phyloP scores from a whole-genome alignment of 2,329 filamentous ascomycete genomes.

The Arthrobotrys entomopaga region DNA sequence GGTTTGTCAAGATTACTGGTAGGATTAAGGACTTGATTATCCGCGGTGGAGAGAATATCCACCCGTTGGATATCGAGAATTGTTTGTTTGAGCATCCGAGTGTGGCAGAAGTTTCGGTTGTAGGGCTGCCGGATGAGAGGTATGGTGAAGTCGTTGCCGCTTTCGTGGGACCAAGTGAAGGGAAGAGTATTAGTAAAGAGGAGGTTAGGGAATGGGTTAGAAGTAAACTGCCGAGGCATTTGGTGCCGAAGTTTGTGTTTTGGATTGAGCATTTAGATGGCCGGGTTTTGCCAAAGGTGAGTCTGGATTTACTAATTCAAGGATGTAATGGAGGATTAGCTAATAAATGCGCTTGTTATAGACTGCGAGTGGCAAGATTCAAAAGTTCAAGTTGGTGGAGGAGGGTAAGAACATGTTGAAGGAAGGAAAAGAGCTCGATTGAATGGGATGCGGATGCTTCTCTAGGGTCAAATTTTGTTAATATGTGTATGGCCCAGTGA shows the following conservation, averaged over 20 bases:
- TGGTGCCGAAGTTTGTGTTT: conserved; percentile 67
- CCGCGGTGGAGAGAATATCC: conserved; percentile 84
- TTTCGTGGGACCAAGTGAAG: conserved; percentile 69
- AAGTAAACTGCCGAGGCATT: conserved; percentile 74
- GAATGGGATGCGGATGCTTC: neutral
- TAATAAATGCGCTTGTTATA: conserved; percentile 61
- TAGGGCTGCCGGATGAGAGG: conserved; percentile 81
- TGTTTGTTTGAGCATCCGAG: conserved; percentile 78
- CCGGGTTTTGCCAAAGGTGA: conserved; percentile 27
- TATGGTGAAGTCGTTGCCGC: conserved; percentile 89
- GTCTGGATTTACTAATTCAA: conserved; percentile 73
- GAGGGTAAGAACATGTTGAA: conserved; percentile 49
- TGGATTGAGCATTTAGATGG: conserved; percentile 28
- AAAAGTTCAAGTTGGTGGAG: conserved; percentile 68
- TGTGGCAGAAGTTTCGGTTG: conserved; percentile 80
- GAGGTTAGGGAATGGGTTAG: conserved; percentile 78
- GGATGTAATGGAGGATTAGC: conserved; percentile 66
- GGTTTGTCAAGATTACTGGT: conserved; percentile 73
- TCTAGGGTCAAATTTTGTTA: too few species aligned
- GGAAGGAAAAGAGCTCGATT: conserved; percentile 13
- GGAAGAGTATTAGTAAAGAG: conserved; percentile 66
- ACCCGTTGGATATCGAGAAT: conserved; percentile 92
- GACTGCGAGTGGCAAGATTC: conserved; percentile 95
- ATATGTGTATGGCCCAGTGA: too few species aligned
- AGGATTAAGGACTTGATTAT: conserved; percentile 97